Conservation (phyloP, 106 monocot species). For the Acorus calamus region DNA sequence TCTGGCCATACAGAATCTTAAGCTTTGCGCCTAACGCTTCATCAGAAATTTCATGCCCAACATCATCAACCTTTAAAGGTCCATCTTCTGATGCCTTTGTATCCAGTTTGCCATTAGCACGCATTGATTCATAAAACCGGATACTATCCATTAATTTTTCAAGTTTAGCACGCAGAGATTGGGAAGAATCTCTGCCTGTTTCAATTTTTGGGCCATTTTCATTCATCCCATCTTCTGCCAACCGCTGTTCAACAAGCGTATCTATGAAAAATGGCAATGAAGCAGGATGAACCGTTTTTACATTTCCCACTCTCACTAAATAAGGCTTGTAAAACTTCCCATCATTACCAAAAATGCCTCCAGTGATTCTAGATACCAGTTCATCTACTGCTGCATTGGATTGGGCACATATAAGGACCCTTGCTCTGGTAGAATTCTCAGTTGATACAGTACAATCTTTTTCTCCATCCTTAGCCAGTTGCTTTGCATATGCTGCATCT, state of each 20-base stretch:
- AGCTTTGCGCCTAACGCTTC: constrained; percentile 54
- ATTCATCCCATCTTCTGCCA: constrained; percentile 33
- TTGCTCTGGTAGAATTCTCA: constrained; percentile 39
- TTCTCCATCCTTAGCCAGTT: constrained; percentile 41
- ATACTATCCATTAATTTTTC: constrained; percentile 83
- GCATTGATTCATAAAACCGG: constrained; percentile 63
- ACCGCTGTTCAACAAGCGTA: constrained; percentile 69
- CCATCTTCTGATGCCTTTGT: constrained; percentile 10
- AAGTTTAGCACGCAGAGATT: constrained; percentile 49
- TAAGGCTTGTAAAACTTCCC: constrained; percentile 79
- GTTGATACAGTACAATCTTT: constrained; percentile 18
- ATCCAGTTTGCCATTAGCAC: constrained; percentile 38
- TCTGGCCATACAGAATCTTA: constrained; percentile 72
- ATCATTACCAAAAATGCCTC: constrained; percentile 77
- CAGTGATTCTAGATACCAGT: constrained; percentile 69
- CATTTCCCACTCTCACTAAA: constrained; percentile 89
- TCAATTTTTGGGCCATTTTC: constrained; percentile 29
- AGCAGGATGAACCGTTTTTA: constrained; percentile 77
- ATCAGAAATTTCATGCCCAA: constrained; percentile 46
- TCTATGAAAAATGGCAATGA: constrained; percentile 90
- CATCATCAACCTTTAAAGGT: constrained; percentile 19
- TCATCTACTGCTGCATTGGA: constrained; percentile 99
- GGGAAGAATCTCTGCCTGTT: constrained; percentile 32
- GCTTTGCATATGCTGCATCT: constrained; percentile 76
- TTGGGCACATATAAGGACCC: constrained; percentile 85